Conservation (phyloP, 139 green algal species). For the Zygnema circumcarinatum region DNA sequence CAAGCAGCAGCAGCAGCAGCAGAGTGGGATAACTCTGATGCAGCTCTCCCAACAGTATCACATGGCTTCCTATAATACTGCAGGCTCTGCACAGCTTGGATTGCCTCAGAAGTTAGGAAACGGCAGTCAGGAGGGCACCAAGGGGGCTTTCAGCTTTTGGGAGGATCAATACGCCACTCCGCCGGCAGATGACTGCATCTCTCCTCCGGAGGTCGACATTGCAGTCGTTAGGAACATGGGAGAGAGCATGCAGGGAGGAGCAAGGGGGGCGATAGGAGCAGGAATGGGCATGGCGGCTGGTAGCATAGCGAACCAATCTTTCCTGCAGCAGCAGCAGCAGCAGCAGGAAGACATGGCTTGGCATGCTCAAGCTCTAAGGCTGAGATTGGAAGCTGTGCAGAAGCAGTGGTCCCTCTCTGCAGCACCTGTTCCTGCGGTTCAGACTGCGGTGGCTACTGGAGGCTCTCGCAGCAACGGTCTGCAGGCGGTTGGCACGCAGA, state of each 20-base stretch:
- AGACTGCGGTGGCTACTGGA: not conserved
- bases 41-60: not conserved
- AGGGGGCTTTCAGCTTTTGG: not conserved
- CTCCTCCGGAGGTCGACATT: not conserved
- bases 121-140: not conserved
- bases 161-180: constrained; percentile 11
- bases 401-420: not conserved
- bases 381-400: constrained; percentile 25
- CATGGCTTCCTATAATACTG: not conserved
- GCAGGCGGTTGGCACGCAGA: not conserved
- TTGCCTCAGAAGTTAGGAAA: not conserved
- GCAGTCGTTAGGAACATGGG: not conserved
- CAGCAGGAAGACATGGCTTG: constrained; percentile 8
- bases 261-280: not conserved
- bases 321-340: not conserved
- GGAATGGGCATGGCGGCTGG: no score
- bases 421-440: not conserved
- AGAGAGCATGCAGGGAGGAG: not conserved
- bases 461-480: not conserved
- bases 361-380: constrained; percentile 24
- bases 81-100: no score
- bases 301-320: no score
- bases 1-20: constrained; percentile 7
- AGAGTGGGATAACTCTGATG: not conserved
- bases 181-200: not conserved